Base-by-base conservation (phyloP, 2,329 filamentous ascomycete species). In the Aspergillus pseudotamarii region DNA sequence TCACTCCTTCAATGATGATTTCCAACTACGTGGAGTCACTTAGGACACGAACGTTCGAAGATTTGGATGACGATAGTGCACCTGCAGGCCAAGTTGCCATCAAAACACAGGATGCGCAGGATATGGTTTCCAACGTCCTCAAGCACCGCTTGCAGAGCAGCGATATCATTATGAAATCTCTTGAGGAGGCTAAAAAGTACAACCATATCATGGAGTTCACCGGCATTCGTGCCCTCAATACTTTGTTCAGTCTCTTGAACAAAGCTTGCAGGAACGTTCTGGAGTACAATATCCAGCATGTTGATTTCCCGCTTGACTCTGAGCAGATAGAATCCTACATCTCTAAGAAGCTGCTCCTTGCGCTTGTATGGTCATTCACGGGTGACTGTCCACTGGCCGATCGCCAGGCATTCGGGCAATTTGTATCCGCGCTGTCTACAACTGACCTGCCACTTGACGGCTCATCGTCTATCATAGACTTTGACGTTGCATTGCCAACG, bases 181-280 rank as follows among this genome's bases (percentile, higher is more conserved):
- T 99, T 5, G 85, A 89, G 59, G 86, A 92, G 75, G 93, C 94
- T 4, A 85, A 87, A 71, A 83, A 83, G 43, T 96, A 92, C 81
- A 92, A 90, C 67, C 95, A 99, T 78, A 99, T 99, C 76, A 99
- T 99, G 95, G 93, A 97, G 71, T 99, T 95, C 75, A 98, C 95
- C 0, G 86, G 92, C 57, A 92, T 94, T 57, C 92, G 95, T 61
- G 94, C 93, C 5, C 85, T 99, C 41, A 95, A 90, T 66, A 99
- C 95, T 0, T 82, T 99, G 23, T 99, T 99, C 83, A 98, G 94
- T 50, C 84, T 99, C 30, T 82, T 99, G 62, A 97, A 97, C 80
- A 98, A 99, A 81, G 88, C 91, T 48, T 96, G 94, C 66, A 89
- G 94, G 65, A 93, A 94, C 65, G 88, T 97, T 57, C 89, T 99